Evolutionary conservation across 2,329 filamentous ascomycete species (phyloP), one percentile per base, ranked within the genome.

Genomic region (Microdochium paspali): DNA sequence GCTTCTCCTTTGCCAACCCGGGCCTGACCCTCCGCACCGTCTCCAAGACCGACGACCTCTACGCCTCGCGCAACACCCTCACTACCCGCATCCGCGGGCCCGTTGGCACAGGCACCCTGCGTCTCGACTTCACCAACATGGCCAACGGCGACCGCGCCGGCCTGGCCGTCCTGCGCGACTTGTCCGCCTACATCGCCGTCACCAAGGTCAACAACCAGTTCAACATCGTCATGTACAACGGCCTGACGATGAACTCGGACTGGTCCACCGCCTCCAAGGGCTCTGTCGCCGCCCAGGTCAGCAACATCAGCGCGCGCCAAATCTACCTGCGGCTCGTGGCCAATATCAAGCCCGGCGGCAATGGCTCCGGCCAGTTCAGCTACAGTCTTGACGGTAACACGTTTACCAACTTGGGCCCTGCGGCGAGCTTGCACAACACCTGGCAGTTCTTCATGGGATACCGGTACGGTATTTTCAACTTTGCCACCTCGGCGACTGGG

Each of bases 161-260:
- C 1, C 63, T 78, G 0, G 70, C 73, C 0, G 61, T 73, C 4
- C 76, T 82, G 60, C 70, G 78, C 1, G 74, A 81, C 51, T 61
- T 65, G 12, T 68, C 67, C 1, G 74, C 73, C 0, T 80, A 71
- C 56, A 73, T 82, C 25, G 76, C 73, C 1, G 58, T 81, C 10
- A 56, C 67, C 49, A 68, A 68, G 44, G 59, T 62, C 12, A 63
- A 59, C 1, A 51, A 53, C 32, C 49, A 47, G 1, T 56, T 63
- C 44, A 58, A 53, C 5, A 50, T 70, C 0, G 53, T 61, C 3
- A 55, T 70, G 2, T 59, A 65, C 6, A 63, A 69, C 40, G 62
- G 64, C 20, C 57, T 75, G 42, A 62, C 56, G 3, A 58, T 71
- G 49, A 62, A 70, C 50, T 59, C 54, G 12, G 51, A 56, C 13